Percentiles rank a stretch among this genome's conserved stretches.
Evolutionary conservation across 176 grass and related monocot species (phyloP).

Genomic region (Carex parvula): DNA sequence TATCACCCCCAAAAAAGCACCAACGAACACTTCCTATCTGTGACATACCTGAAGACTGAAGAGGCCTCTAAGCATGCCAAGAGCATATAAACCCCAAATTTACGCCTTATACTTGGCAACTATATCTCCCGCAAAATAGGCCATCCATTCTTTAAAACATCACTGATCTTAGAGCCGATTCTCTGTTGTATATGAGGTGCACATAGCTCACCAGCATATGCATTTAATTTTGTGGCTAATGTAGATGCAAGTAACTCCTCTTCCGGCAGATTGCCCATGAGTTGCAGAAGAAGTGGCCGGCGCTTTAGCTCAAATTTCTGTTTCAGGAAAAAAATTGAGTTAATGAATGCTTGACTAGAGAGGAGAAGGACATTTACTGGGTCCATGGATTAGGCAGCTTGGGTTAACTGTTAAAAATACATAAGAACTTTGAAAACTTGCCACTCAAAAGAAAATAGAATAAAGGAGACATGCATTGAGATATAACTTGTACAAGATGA

Average conservation of each 20-base stretch:
- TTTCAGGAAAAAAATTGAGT: not conserved
- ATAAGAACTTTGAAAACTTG: not conserved
- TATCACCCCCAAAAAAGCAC: not conserved
- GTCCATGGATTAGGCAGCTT: not conserved
- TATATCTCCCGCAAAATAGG: slow-evolving; percentile 73
- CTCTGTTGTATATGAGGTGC: slow-evolving; percentile 52
- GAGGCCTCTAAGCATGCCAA: not conserved
- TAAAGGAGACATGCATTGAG: not conserved
- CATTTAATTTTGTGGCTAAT: slow-evolving; percentile 70
- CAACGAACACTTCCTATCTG: not conserved
- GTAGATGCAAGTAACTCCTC: slow-evolving; percentile 71
- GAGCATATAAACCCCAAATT: not conserved
- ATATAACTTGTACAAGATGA: not conserved
- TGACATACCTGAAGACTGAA: not conserved
- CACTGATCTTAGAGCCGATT: slow-evolving; percentile 70
- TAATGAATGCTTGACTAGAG: not conserved
- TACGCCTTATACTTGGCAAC: not conserved
- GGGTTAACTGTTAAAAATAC: not conserved
- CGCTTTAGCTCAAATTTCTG: slow-evolving; percentile 99
- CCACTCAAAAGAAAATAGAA: not conserved
- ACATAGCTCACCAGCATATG: slow-evolving; percentile 74
- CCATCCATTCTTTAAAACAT: slow-evolving; percentile 69
- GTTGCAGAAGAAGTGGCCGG: slow-evolving; percentile 57
- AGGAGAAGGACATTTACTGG: not conserved
- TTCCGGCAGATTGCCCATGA: slow-evolving; percentile 77